Base-by-base conservation (phyloP, 2,329 filamentous ascomycete genomes). In the Fusarium praegraminearum region DNA sequence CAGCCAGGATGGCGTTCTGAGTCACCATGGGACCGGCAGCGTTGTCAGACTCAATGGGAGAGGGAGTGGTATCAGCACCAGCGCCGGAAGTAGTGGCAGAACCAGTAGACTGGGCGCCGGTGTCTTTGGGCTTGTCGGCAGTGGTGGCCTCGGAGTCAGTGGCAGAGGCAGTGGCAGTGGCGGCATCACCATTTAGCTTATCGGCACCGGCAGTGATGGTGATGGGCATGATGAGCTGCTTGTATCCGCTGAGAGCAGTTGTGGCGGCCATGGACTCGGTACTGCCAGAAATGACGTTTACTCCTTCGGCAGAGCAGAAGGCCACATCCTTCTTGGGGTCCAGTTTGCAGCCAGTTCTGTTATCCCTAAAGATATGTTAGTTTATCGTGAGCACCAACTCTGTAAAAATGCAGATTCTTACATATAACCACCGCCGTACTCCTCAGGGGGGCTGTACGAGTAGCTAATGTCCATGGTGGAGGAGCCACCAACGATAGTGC, bases 151-250 rank as follows among this genome's bases (percentile, higher is more conserved):
- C 51, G 28, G 74, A 46, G 11, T 36, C 47, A 32, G 71, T 60
- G 43, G 63, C 60, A 30, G 70, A 70, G 30, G 62, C 49, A 33
- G 47, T 22, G n/a, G 32, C 47, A 50, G 47, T 26, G 16, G 50
- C 62, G 5, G 62, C 51, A 44, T 55, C 70, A 16, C 43, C 55
- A 38, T 53, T 61, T 22, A 83, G 73, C 72, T 80, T 81, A 52
- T 81, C 77, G 35, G 75, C 57, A 6, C 81, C 81, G 18, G 78
- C 78, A 20, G 80, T 81, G 54, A 83, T 66, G 35, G 79, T 80
- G 26, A 82, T 76, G 57, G 79, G 75, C 15, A 69, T 33, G 40
- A 76, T 65, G 22, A 58, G 11, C 0, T 55, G 22, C n/a, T 52
- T 52, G 60, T 78, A 76, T 22, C 69, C 45, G 15, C 35, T 57